phyloP scores from a whole-genome alignment of 768 basidiomycete species.

The Suillus hirtellus region DNA sequence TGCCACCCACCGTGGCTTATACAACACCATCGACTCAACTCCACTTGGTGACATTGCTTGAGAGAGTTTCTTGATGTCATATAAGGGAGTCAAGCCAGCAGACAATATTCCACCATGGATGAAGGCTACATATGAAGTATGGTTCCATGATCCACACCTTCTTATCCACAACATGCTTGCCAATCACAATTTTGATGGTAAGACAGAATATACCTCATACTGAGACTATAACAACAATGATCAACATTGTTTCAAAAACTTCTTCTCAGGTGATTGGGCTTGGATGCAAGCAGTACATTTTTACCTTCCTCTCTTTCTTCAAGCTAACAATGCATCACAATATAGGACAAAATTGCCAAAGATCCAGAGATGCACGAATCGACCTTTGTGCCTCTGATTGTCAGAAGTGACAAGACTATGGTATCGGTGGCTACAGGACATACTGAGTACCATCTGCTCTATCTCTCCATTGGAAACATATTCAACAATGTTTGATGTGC shows the following conservation, averaged over 20 bases:
- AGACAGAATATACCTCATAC: constrained; percentile 22
- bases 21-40: too few species aligned
- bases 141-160: constrained; percentile 23
- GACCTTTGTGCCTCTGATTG: constrained; percentile 34
- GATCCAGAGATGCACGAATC: constrained; percentile 29
- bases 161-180: constrained; percentile 23
- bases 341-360: constrained; percentile 25
- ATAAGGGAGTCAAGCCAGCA: constrained; percentile 13
- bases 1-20: too few species aligned
- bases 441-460: too few species aligned
- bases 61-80: too few species aligned
- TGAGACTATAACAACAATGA: constrained; percentile 14
- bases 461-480: too few species aligned
- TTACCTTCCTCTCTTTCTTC: too few species aligned
- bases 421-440: constrained; percentile 16
- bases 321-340: too few species aligned
- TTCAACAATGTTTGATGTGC: too few species aligned
- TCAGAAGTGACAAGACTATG: constrained; percentile 43
- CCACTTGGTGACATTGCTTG: too few species aligned
- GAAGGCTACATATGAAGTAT: constrained; percentile 26
- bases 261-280: constrained; percentile 31
- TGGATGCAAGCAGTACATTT: constrained; percentile 30
- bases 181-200: constrained; percentile 23
- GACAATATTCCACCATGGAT: constrained; percentile 28
- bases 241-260: constrained; percentile 15